Base-by-base conservation (phyloP, 371 early-diverging fungal genomes). In the Rozella allomycis region DNA sequence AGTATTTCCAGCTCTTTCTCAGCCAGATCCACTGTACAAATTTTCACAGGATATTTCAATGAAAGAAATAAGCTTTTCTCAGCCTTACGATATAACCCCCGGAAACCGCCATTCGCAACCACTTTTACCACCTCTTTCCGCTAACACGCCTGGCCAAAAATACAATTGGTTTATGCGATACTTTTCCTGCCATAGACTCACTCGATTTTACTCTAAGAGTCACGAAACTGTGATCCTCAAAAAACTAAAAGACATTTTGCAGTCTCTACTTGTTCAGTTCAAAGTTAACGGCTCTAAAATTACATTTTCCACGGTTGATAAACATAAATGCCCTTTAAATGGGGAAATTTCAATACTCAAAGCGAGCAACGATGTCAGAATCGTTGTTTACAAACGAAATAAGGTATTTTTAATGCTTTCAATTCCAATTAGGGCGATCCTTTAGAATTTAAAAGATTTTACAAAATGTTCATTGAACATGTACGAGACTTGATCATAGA, bases 271-370 rank as follows among this genome's bases (percentile, higher is more conserved):
- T 9, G 64, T 69, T 0, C 58, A 54, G 1, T 52, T 52, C 36
- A 60, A 58, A 20, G 47, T 12, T 18, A 6, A 7, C 28, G 12
- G 1, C 3, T 14, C 3, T 4, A 40, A 57, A 47, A 56, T 69
- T 12, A 26, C 35, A 7, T 67, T 71, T 29, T 44, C 43, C 14
- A 67, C 69, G 0, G 65, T 66, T 3, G 72, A 72, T 41, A 52
- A 44, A 26, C 42, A 68, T 14, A 52, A 60, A 36, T 67, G 68
- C 34, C 67, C 61, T 16, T 32, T 72, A 31, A 47, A 55, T 16
- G 72, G 72, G 9, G 55, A 51, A 13, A 47, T 70, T 13, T 38
- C 38, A 17, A 49, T 70, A 3, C 66, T 58, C 23, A 48, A 54
- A 1, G 47, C 51, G 3, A 44, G 47, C 2, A 26, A 35, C 0